These are phyloP conservation scores for Lentinula sp. DNA, from an alignment of 768 basidiomycete species.

Conservation along the genomic window DNA sequence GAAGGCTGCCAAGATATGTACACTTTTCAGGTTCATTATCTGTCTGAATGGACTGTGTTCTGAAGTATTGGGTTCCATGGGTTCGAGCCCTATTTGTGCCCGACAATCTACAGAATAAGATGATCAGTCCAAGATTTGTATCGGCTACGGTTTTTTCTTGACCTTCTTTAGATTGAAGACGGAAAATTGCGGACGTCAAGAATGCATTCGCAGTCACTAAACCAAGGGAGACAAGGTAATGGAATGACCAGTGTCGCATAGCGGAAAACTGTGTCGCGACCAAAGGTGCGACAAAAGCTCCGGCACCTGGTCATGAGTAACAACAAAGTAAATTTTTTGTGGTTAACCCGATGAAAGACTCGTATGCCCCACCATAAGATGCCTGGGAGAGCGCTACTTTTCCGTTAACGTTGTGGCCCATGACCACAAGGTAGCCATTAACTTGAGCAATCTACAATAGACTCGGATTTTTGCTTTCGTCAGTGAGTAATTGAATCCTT, in stretches of 20 bases:
- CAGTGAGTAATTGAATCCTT: neutral
- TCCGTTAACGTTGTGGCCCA: constrained; percentile 45
- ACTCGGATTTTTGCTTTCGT: neutral
- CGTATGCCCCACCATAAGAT: constrained; percentile 42
- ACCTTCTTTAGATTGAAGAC: constrained; percentile 70
- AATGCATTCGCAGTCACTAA: constrained; percentile 54
- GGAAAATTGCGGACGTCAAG: constrained; percentile 52
- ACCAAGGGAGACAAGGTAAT: constrained; percentile 67
- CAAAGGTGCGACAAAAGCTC: constrained; percentile 65
- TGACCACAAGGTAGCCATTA: constrained; percentile 60
- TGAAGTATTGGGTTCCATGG: neutral
- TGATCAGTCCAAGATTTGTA: neutral
- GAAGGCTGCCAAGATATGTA: constrained; percentile 32
- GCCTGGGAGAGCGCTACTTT: constrained; percentile 72
- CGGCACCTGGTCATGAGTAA: constrained; percentile 37
- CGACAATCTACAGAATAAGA: neutral
- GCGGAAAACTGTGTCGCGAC: constrained; percentile 78
- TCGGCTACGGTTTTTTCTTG: neutral
- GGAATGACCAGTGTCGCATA: constrained; percentile 63
- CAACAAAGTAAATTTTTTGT: neutral
- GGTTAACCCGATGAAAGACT: neutral
- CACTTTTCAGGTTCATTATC: constrained; percentile 24
- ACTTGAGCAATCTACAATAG: constrained; percentile 58
- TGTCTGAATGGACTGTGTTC: constrained; percentile 17
- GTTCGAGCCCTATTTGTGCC: neutral